Conservation (phyloP, 805 yeast species). For the Starmerella stellata region DNA sequence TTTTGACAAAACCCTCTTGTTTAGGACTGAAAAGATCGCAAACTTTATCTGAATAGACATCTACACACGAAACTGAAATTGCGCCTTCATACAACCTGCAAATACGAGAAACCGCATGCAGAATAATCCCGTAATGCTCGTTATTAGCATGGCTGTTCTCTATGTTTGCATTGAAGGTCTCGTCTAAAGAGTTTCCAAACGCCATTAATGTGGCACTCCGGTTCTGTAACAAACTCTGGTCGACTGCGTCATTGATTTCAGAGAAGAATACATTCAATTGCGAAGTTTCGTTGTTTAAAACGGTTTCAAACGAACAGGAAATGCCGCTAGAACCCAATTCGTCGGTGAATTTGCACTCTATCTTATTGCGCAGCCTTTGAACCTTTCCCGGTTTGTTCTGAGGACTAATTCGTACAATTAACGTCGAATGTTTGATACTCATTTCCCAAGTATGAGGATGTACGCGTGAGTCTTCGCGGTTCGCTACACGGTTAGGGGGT, state of each 20-base stretch:
- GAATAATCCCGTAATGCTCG: constrained; percentile 38
- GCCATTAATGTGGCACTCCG: constrained; percentile 59
- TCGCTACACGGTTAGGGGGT: too few species aligned
- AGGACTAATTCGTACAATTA: neutral
- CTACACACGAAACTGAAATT: constrained; percentile 55
- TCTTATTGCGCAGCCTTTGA: neutral
- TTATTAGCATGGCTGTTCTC: constrained; percentile 20
- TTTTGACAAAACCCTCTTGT: constrained; percentile 19
- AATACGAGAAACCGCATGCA: constrained; percentile 47
- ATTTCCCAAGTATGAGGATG: too few species aligned
- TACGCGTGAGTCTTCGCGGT: too few species aligned
- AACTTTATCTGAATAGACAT: constrained; percentile 60
- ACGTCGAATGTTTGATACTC: neutral
- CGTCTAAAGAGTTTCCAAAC: constrained; percentile 66
- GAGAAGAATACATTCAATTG: constrained; percentile 46
- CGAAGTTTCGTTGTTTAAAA: constrained; percentile 33
- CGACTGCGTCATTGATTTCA: constrained; percentile 42
- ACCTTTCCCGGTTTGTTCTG: neutral
- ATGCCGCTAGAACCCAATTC: neutral
- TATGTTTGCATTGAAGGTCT: constrained; percentile 62
- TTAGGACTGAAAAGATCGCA: constrained; percentile 47
- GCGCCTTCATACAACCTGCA: constrained; percentile 23
- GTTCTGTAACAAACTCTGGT: constrained; percentile 45
- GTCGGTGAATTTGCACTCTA: neutral
- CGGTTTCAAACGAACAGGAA: constrained; percentile 43